Evolutionary conservation across 2,329 filamentous ascomycete genomes (phyloP).

Genomic region (Sclerotinia glacialis): DNA sequence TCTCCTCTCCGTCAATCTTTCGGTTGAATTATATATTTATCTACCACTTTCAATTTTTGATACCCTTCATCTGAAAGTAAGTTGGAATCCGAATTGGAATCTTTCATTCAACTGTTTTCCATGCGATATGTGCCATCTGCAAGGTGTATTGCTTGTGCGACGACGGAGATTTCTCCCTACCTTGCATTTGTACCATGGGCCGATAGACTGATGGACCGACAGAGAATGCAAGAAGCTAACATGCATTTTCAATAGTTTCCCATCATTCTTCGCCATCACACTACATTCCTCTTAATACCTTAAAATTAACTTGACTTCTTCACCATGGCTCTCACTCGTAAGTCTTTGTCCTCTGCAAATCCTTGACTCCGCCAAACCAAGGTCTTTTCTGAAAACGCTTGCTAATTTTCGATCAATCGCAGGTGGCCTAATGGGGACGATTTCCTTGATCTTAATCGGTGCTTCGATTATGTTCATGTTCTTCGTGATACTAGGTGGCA

Average conservation of each 20-base stretch:
- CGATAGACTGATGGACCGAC: too few relatives aligned
- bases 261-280: neutral
- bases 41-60: neutral
- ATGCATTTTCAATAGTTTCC: constrained; percentile 2
- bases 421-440: constrained; percentile 55
- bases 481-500: constrained; percentile 63
- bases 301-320: neutral
- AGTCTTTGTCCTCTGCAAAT: neutral
- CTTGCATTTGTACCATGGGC: neutral
- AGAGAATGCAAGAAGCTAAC: constrained; percentile 8
- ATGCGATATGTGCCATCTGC: neutral
- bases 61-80: constrained; percentile 10
- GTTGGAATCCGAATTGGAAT: neutral
- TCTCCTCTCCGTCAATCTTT: neutral
- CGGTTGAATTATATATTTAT: neutral
- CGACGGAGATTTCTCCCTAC: neutral
- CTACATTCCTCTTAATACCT: constrained; percentile 2
- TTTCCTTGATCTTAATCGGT: constrained; percentile 60
- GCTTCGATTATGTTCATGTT: constrained; percentile 62
- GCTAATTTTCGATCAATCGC: constrained; percentile 10
- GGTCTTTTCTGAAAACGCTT: too few relatives aligned
- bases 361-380: neutral
- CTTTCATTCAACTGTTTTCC: neutral
- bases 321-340: constrained; percentile 1
- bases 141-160: neutral